phyloP scores from a whole-genome alignment of 2,329 filamentous ascomycete genomes.

The Gyromitra esculenta region DNA sequence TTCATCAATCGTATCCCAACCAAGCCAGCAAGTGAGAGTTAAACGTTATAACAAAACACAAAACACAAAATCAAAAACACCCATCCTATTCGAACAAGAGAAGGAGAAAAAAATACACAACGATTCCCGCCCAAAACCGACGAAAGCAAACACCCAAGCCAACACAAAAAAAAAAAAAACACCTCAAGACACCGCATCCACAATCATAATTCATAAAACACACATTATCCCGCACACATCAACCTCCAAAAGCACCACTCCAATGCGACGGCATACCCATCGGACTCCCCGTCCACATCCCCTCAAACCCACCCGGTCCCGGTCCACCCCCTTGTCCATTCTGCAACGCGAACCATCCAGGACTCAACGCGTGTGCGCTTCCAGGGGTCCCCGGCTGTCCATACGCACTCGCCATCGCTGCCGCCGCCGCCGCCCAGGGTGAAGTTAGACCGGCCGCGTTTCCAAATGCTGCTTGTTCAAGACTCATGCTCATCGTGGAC shows the following conservation, averaged over 20 bases:
- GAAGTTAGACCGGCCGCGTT: slow-evolving; percentile 17
- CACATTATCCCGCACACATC: neutral
- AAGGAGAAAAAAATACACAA: slow-evolving; percentile 56
- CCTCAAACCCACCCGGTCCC: slow-evolving; percentile 25
- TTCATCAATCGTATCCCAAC: neutral
- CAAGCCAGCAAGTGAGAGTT: neutral
- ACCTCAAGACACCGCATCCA: neutral
- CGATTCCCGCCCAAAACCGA: slow-evolving; percentile 18
- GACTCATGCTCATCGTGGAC: slow-evolving; percentile 42
- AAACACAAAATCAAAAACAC: neutral
- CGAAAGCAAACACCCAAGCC: slow-evolving; percentile 8
- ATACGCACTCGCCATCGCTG: slow-evolving; percentile 34
- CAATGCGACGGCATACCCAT: slow-evolving; percentile 44
- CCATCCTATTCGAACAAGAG: slow-evolving; percentile 11
- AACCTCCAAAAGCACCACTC: slow-evolving; percentile 28
- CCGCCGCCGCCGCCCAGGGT: slow-evolving; percentile 32
- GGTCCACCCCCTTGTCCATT: slow-evolving; percentile 2
- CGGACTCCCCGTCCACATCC: slow-evolving; percentile 37
- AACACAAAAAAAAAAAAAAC: neutral
- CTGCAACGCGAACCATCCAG: slow-evolving; percentile 44
- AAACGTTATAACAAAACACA: too few species aligned
- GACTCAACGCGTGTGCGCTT: slow-evolving; percentile 35
- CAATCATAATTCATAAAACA: slow-evolving; percentile 10
- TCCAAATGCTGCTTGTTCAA: slow-evolving; percentile 37
- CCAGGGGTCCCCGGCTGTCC: slow-evolving; percentile 44